Evolutionary conservation across 208 protist genomes (phyloP), one percentile per base, ranked within the genome.

Genomic region (Eutreptiella sp.): DNA sequence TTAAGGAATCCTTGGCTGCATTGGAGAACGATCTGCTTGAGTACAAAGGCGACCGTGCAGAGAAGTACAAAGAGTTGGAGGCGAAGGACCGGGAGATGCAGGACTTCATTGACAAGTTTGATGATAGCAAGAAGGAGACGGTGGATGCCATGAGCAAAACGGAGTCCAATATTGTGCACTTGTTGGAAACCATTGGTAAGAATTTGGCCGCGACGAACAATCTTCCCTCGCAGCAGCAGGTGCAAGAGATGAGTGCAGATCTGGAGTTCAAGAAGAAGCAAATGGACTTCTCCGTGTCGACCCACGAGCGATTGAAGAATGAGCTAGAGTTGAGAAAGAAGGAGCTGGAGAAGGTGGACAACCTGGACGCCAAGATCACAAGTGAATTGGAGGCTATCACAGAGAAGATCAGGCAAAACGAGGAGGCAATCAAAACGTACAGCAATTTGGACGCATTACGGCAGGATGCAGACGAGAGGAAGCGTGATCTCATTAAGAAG

Each of bases 281-380:
- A 57, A 83, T 89, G 34, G 58, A 85, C 47, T 80, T 81, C 53
- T 80, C 86, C 38, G 74, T 83, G 54, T 64, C 79, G 52, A 92
- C 87, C 7, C 81, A 89, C 46, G 68, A 90, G 66, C 75, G 84
- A 2, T 66, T 92, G 16, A 72, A 89, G 63, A 87, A 87, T 70
- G 84, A 92, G 55, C 66, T 92, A 21, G 68, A 89, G n/a, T 78
- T 87, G 35, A 77, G 84, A 26, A 90, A 88, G 63, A 46, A 68
- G 43, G 84, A 92, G 65, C 75, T 92, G 31, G 80, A 90, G 38
- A 92, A 90, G 66, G 80, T 92, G 23, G 74, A 74, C 4, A 77
- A 79, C 54, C 74, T 92, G 0, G 87, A 89, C 62, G 75, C 64
- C 24, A 92, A 92, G 65, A 90, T 92, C 54, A 85, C 83, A 46